Base-by-base conservation (phyloP, 2,329 filamentous ascomycete species). In the Ceratocystiopsis sp. region DNA sequence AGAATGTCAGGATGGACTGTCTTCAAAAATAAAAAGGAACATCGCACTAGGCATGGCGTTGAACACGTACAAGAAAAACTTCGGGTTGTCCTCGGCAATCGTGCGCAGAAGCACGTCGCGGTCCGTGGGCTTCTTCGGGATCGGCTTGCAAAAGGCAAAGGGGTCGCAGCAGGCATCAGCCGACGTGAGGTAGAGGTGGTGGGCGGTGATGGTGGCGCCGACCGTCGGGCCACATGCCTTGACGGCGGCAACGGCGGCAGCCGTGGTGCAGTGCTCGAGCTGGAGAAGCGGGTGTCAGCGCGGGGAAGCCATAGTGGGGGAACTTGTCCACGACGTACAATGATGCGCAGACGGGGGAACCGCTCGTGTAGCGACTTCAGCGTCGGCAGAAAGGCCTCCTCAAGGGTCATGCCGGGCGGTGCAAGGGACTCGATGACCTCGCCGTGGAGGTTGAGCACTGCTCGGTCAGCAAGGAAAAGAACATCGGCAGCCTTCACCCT, bases 211-310 rank as follows among this genome's bases (percentile, higher is more conserved):
- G 11, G 83, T 89, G 4, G 71, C 79, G 0, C 73, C 80, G 19
- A 95, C 89, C 3, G 73, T 82, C 16, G 78, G 72, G 0, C 85
- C 84, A 54, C 85, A 93, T 14, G 73, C 66, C 50, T 72, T 70
- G 34, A 95, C 87, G 1, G 84, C 78, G 49, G 81, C 74, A 5
- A 94, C 67, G 0, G 86, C 87, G 1, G 81, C 84, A 1, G 76
- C 78, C 1, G 85, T 93, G 12, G 85, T 87, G 67, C 84, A 93
- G 63, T 95, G 87, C 64, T 95, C 51, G 12, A 51, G 46, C 44
- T 50, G 11, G 16, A 21, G 25, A 32, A 15, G 15, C 6, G 4
- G n/a, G 25, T 15, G 16, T 18, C 16, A 17, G 15, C 9, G 7
- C 3, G n/a, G 17, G 13, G 21, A 17, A 12, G 91, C 60, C 37